phyloP scores from a whole-genome alignment of 176 grass and related monocot genomes.

The Tillandsia leiboldiana region DNA sequence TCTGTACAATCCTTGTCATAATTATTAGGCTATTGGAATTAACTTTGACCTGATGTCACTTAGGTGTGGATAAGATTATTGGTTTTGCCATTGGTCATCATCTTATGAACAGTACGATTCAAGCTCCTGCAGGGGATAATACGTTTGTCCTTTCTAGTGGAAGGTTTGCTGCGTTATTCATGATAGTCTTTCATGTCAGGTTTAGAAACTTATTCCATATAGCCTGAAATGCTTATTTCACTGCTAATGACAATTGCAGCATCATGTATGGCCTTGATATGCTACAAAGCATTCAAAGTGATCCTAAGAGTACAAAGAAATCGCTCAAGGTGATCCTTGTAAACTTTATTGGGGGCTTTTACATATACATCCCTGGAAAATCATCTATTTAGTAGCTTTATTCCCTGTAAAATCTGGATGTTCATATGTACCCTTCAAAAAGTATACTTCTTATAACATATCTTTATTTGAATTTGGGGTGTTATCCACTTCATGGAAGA shows the following conservation, averaged over 20 bases:
- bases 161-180: slow-evolving; percentile 40
- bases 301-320: slow-evolving; percentile 77
- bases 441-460: no score
- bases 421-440: no score
- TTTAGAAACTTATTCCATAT: background rate
- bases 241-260: slow-evolving; percentile 26
- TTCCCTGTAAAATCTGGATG: no score
- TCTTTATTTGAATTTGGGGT: no score
- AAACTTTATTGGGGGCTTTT: background rate
- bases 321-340: slow-evolving; percentile 62
- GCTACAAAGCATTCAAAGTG: slow-evolving; percentile 64
- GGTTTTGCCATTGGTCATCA: slow-evolving; percentile 88
- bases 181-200: slow-evolving; percentile 7
- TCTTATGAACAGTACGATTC: slow-evolving; percentile 35
- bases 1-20: slow-evolving; percentile 2
- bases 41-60: slow-evolving; percentile 1
- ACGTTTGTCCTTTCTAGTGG: slow-evolving; percentile 48
- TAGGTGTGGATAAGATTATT: slow-evolving; percentile 94
- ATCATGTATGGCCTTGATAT: slow-evolving; percentile 64
- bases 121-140: slow-evolving; percentile 34
- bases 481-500: no score
- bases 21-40: slow-evolving; percentile 3
- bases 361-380: no score
- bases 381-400: no score
- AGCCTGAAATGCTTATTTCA: background rate